Evolutionary conservation across 805 yeast species (phyloP).

Genomic region (Starmera quercuum): DNA sequence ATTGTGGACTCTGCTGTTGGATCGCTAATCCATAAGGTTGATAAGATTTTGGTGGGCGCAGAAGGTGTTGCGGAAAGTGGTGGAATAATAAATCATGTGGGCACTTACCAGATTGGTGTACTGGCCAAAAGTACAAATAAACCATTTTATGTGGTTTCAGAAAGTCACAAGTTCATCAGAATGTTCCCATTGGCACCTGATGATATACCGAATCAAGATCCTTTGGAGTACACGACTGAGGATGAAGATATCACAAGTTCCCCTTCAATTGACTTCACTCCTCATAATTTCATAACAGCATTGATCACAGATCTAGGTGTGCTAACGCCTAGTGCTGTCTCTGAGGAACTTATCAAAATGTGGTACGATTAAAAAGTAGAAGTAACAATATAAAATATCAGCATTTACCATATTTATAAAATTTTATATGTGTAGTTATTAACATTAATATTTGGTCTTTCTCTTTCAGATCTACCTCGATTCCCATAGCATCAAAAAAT

Average conservation of each 20-base stretch:
- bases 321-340: slow-evolving; percentile 93
- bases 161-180: slow-evolving; percentile 92
- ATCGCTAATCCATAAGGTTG: slow-evolving; percentile 81
- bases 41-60: slow-evolving; percentile 93
- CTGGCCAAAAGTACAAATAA: slow-evolving; percentile 84
- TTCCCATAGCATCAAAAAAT: too few relatives aligned
- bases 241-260: slow-evolving; percentile 29
- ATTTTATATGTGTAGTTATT: background rate
- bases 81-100: slow-evolving; percentile 92
- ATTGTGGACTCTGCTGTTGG: slow-evolving; percentile 95
- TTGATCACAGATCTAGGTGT: slow-evolving; percentile 95
- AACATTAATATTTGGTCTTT: too few relatives aligned
- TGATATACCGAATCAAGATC: slow-evolving; percentile 63
- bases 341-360: slow-evolving; percentile 96
- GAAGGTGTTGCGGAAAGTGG: slow-evolving; percentile 99
- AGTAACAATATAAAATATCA: too few relatives aligned
- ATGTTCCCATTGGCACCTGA: slow-evolving; percentile 91
- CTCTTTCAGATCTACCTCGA: too few relatives aligned
- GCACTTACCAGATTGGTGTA: slow-evolving; percentile 91
- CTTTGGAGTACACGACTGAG: slow-evolving; percentile 35
- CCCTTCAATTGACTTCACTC: slow-evolving; percentile 84
- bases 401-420: too few relatives aligned
- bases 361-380: slow-evolving; percentile 96
- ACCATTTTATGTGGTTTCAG: slow-evolving; percentile 92
- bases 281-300: slow-evolving; percentile 93